Evolutionary conservation across 257 asterid species (phyloP).

Genomic region (Avicennia marina): DNA sequence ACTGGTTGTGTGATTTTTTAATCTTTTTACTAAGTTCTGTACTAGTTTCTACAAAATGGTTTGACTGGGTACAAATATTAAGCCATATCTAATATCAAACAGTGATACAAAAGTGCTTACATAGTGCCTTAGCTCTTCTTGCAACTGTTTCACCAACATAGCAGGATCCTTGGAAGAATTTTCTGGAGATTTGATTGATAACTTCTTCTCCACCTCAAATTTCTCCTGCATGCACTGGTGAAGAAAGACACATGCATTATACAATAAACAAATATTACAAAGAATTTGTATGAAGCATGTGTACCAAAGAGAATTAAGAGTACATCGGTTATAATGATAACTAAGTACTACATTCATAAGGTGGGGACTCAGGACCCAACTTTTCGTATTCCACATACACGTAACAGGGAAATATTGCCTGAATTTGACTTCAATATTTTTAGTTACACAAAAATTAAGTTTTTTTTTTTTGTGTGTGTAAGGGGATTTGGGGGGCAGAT

Average conservation of each 20-base stretch:
- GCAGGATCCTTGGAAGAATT: conserved; percentile 48
- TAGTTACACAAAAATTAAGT: too few relatives aligned
- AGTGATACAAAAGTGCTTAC: conserved; percentile 44
- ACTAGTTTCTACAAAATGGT: conserved; percentile 10
- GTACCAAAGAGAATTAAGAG: conserved; percentile 3
- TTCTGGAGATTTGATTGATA: conserved; percentile 44
- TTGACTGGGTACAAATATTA: conserved; percentile 2
- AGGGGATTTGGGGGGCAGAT: too few relatives aligned
- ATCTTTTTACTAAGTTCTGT: not conserved
- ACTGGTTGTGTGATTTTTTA: not conserved
- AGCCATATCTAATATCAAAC: conserved; percentile 4
- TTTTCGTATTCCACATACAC: not conserved
- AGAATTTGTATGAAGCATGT: conserved; percentile 4
- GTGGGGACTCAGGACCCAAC: conserved; percentile 5
- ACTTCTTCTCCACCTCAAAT: conserved; percentile 53
- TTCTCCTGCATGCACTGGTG: conserved; percentile 73
- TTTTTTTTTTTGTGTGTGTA: too few relatives aligned
- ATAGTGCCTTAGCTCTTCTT: conserved; percentile 78
- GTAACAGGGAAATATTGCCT: too few relatives aligned
- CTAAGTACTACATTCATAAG: not conserved
- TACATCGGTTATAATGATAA: not conserved
- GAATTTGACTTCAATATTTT: too few relatives aligned
- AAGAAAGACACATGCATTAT: conserved; percentile 25
- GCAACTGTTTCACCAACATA: conserved; percentile 82
- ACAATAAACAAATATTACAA: conserved; percentile 10